These are phyloP conservation scores for Henckelia pumila DNA, from an alignment of 257 asterid species.

Conservation along the genomic window DNA sequence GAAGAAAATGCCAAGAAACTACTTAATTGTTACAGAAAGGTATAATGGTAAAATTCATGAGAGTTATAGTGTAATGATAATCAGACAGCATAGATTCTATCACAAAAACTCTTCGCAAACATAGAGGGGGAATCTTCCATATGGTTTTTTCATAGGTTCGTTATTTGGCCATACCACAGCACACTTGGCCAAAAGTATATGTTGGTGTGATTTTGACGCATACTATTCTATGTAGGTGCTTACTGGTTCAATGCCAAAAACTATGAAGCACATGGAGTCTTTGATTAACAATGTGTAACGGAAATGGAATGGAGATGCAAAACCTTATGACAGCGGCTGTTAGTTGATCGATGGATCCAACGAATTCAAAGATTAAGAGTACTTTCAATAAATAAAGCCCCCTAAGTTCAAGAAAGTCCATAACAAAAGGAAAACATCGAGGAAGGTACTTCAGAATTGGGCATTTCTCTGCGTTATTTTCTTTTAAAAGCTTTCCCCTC, in stretches of 20 bases:
- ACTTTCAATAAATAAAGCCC: conserved; percentile 12
- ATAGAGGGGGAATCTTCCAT: too few relatives aligned
- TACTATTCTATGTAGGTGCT: conserved; percentile 59
- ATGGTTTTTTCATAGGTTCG: too few relatives aligned
- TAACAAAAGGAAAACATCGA: conserved; percentile 11
- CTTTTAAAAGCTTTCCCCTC: too few relatives aligned
- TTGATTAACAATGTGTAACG: conserved; percentile 52
- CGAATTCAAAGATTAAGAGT: not conserved
- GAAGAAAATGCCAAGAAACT: not conserved
- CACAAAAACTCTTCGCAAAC: too few relatives aligned
- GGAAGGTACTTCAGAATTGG: conserved; percentile 10
- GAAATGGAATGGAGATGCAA: conserved; percentile 31
- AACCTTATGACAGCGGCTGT: conserved; percentile 30
- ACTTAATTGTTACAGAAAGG: not conserved
- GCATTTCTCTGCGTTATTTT: not conserved
- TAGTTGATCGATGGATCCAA: conserved; percentile 23
- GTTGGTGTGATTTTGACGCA: not conserved
- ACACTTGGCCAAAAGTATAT: not conserved
- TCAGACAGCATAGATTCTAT: too few relatives aligned
- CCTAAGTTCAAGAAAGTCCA: not conserved
- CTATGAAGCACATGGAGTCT: conserved; percentile 66
- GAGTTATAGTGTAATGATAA: too few relatives aligned
- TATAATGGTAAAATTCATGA: too few relatives aligned
- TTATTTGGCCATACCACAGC: too few relatives aligned
- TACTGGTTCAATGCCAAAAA: conserved; percentile 84